These are phyloP conservation scores for Microcyclospora tardicrescens DNA, from an alignment of 2,329 filamentous ascomycete genomes.

Conservation along the genomic window DNA sequence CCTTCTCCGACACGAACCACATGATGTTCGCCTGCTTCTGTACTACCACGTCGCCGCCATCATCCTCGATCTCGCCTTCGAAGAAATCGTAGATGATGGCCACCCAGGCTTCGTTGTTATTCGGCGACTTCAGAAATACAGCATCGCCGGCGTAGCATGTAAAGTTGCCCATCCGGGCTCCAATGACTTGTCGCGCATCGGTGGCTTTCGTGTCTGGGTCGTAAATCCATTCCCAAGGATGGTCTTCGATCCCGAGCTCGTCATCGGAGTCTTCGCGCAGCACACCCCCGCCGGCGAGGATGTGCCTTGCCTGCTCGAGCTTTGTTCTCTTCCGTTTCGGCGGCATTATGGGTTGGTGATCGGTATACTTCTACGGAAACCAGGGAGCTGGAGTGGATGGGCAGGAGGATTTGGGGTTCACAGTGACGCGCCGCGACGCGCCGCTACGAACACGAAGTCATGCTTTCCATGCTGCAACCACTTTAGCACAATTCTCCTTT, in stretches of 20 bases:
- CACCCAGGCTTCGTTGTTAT: conserved; percentile 84
- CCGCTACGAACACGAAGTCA: too few relatives aligned
- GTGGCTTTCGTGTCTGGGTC: conserved; percentile 25
- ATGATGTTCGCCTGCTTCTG: conserved; percentile 75
- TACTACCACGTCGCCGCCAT: conserved; percentile 32
- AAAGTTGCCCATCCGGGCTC: conserved; percentile 70
- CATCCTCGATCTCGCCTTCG: conserved; percentile 54
- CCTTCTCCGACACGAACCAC: conserved; percentile 90
- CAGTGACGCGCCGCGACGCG: too few relatives aligned
- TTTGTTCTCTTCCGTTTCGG: conserved; percentile 28
- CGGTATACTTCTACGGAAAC: too few relatives aligned
- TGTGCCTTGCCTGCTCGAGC: conserved; percentile 35
- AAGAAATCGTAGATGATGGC: conserved; percentile 76
- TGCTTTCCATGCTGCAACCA: too few relatives aligned
- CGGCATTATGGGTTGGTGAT: conserved; percentile 21
- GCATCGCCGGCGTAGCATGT: conserved; percentile 70
- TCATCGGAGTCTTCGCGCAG: conserved; percentile 74
- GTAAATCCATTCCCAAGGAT: conserved; percentile 47
- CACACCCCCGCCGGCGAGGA: conserved; percentile 48
- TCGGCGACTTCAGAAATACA: conserved; percentile 68
- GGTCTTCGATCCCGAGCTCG: conserved; percentile 50
- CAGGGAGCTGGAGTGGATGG: too few relatives aligned
- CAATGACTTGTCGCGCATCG: conserved; percentile 46
- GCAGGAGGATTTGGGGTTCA: too few relatives aligned
- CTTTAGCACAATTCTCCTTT: too few relatives aligned